A percentile compares a stretch with the other conserved stretches of the same genome.
These are phyloP conservation scores for Brassica rapa DNA, from an alignment of 345 rosid genomes.

Conservation along the genomic window DNA sequence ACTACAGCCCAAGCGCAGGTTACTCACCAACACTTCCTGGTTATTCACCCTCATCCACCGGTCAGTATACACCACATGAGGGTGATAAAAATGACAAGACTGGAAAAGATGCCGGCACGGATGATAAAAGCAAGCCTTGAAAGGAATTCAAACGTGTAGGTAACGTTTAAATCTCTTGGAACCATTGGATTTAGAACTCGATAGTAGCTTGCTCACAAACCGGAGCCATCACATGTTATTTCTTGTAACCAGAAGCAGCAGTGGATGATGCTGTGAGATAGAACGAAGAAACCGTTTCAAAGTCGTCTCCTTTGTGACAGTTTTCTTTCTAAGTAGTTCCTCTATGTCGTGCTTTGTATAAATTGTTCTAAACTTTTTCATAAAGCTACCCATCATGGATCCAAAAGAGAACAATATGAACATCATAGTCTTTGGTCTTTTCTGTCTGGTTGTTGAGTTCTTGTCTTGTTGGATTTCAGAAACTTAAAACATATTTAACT, in stretches of 20 bases:
- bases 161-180: not conserved
- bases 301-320: not conserved
- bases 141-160: not conserved
- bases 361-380: not conserved
- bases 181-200: not conserved
- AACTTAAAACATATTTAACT: not conserved
- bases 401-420: not conserved
- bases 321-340: too few species aligned
- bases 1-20: constrained; percentile 88
- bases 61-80: constrained; percentile 77
- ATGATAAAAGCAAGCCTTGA: constrained; percentile 34
- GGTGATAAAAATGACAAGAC: constrained; percentile 42
- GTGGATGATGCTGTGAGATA: not conserved
- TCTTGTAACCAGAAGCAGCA: not conserved
- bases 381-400: not conserved
- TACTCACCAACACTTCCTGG: constrained; percentile 88
- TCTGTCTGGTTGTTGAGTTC: not conserved
- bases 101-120: constrained; percentile 41
- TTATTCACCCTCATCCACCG: constrained; percentile 78
- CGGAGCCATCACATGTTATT: not conserved
- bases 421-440: not conserved
- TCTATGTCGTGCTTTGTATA: not conserved
- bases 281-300: not conserved
- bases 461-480: not conserved
- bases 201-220: not conserved